Evolutionary conservation across 202 grass and related monocot species (phyloP), one percentile per base, ranked within the genome.

Genomic region (Eragrostis tef): DNA sequence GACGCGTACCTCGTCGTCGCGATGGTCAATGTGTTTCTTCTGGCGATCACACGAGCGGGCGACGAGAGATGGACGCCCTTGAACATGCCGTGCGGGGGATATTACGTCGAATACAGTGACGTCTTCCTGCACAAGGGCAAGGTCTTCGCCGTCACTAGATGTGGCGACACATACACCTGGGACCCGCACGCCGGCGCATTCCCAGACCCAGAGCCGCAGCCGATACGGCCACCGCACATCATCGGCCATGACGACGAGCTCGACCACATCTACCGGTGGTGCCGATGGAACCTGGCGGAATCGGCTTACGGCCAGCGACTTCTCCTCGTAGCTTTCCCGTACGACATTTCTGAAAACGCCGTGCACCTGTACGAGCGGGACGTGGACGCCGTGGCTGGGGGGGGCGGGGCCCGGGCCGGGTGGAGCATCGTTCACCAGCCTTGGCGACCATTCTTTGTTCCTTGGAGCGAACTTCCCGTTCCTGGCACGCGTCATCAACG

Each of bases 361-460:
- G 43, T 44, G 13, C 7, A 7, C n/a, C 0, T 75, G 12, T 75
- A 25, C 12, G 72, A 75, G 53, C 52, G 19, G 1, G 36, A 75
- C 13, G 11, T 44, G 2, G 53, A 59, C 22, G 51, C 16, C 51
- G 7, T 12, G 5, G 69, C 7, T 15, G 46, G 15, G 0, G 5
- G 24, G 3, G 4, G 1, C 1, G 47, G 8, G 3, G 47, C 6
- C 17, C 48, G 47, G 17, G 47, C 6, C 17, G 70, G 47, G 17
- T 53, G 70, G 70, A 53, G 26, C 9, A 15, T 8, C 47, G 48
- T 73, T 73, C 8, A 11, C 70, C 15, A 11, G 26, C 26, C 70
- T 73, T 16, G 48, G 70, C 15, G 70, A 73, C 47, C 48, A 22
- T 4, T 50, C 70, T 8, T 24, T 72, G 47, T 72, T 72, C 16